A percentile compares a stretch with the other conserved stretches of the same genome.
phyloP scores from a whole-genome alignment of 2,329 filamentous ascomycete species.

The Tolypocladium tropicale region DNA sequence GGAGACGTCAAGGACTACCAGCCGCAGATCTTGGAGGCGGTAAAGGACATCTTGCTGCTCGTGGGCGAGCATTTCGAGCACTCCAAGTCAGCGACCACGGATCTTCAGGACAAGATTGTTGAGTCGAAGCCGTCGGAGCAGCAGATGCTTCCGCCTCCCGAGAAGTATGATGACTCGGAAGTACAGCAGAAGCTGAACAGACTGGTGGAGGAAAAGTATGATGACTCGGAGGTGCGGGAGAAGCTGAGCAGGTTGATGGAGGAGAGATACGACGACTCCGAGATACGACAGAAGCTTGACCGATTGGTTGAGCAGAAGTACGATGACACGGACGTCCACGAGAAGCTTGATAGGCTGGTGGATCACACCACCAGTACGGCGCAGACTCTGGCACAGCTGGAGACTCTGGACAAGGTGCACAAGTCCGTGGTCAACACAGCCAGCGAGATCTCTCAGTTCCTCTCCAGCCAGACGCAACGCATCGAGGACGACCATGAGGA shows the following conservation, averaged over 20 bases:
- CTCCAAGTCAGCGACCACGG: conserved; percentile 54
- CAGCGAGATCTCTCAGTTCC: conserved; percentile 72
- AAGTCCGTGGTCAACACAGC: conserved; percentile 78
- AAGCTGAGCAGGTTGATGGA: conserved; percentile 37
- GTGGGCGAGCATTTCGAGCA: conserved; percentile 85
- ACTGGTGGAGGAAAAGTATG: conserved; percentile 42
- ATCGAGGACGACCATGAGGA: conserved; percentile 70
- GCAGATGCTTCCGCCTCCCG: conserved; percentile 43
- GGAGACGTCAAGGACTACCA: conserved; percentile 73
- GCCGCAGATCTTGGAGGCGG: conserved; percentile 75
- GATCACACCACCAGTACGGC: conserved; percentile 55
- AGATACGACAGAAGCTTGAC: conserved; percentile 18
- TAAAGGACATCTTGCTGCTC: conserved; percentile 75
- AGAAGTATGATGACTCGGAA: conserved; percentile 35
- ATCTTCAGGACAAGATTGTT: conserved; percentile 48
- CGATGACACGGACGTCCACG: conserved; percentile 32
- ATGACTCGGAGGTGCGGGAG: conserved; percentile 34
- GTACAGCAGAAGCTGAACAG: conserved; percentile 16
- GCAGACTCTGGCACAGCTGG: conserved; percentile 64
- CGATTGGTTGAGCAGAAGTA: conserved; percentile 41
- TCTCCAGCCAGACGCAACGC: conserved; percentile 64
- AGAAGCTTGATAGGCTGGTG: conserved; percentile 38
- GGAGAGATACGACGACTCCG: conserved; percentile 16
- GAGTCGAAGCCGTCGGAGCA: conserved; percentile 51
- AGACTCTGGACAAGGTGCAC: conserved; percentile 81